Evolutionary conservation across 2,329 filamentous ascomycete genomes (phyloP), one percentile per base, ranked within the genome.

Genomic region (Chaetomiaceae sp.): DNA sequence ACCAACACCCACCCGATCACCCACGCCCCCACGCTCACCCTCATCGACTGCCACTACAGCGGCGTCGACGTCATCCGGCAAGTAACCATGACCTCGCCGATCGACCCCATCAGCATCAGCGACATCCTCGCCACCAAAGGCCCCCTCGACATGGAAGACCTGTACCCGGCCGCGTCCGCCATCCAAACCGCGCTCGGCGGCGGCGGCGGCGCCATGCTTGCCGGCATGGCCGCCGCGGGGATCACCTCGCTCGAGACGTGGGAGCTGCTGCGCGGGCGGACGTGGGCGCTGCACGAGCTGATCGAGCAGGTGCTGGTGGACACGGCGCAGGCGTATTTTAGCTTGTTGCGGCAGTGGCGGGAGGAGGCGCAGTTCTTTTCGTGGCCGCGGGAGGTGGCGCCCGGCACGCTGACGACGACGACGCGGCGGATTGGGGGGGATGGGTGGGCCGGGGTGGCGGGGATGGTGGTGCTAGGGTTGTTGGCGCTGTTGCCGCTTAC

Each of bases 321-420:
- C 37, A 29, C 37, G 15, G 37, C 37, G 12, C 37, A 39, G 37
- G 37, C 37, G 3, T 39, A 39, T 15, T 39, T 39, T 17, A 39
- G 37, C 37, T 24, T 39, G 5, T 11, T 39, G n/a, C 26, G 37
- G 37, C 37, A 39, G 37, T 39, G 37, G 37, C 15, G 26, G 24
- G 37, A 39, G 37, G 37, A 39, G 37, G 37, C 37, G 12, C 37
- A 30, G 4, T 39, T 39, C 37, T 39, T 39, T 10, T 39, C 37
- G 24, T 39, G 37, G 37, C 37, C 37, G 15, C 24, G 37, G 6
- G 37, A 39, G 10, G 37, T 39, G 4, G 6, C 37, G 26, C 6
- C 37, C 15, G 37, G 37, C 2, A 7, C 18, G 2, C n/a, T 39
- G 24, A 39, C 24, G n/a, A 24, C 37, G 2, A 30, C 24, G 9